Conservation (phyloP, 2,329 filamentous ascomycete species). For the Pseudocercospora vitis region DNA sequence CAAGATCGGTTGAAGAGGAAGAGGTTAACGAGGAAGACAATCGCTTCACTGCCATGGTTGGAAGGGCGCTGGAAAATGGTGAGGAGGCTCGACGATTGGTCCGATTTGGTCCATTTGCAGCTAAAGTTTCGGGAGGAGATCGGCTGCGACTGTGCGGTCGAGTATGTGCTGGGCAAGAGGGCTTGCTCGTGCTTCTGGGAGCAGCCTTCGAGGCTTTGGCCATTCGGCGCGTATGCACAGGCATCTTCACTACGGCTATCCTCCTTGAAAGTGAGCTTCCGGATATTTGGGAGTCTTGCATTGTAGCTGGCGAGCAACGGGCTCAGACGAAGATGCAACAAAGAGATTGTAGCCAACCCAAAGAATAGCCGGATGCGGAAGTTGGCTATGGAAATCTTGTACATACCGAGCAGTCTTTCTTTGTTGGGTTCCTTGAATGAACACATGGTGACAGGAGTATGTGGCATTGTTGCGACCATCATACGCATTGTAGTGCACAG, state of each 20-base stretch:
- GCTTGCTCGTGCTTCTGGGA: too few species aligned
- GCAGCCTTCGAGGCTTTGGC: neutral
- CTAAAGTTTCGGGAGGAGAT: neutral
- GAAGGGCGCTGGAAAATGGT: neutral
- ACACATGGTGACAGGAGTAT: neutral
- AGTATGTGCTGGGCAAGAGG: neutral
- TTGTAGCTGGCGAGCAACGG: neutral
- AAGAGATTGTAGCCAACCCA: neutral
- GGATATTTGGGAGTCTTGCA: neutral
- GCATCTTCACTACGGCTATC: neutral
- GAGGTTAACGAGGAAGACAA: neutral
- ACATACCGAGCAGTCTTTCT: neutral
- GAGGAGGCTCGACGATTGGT: neutral
- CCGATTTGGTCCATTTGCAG: neutral
- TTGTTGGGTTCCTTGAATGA: neutral
- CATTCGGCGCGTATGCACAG: slow-evolving; percentile 5
- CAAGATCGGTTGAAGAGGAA: neutral
- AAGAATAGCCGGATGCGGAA: slow-evolving; percentile 4
- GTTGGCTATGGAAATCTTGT: neutral
- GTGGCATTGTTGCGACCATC: too few species aligned
- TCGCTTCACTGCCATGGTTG: neutral
- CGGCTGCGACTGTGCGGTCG: neutral
- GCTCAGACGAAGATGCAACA: neutral
- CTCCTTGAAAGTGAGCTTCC: neutral
- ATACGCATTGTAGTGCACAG: too few species aligned